These are phyloP conservation scores for Claviceps maximensis DNA, from an alignment of 2,329 filamentous ascomycete genomes.

Conservation along the genomic window DNA sequence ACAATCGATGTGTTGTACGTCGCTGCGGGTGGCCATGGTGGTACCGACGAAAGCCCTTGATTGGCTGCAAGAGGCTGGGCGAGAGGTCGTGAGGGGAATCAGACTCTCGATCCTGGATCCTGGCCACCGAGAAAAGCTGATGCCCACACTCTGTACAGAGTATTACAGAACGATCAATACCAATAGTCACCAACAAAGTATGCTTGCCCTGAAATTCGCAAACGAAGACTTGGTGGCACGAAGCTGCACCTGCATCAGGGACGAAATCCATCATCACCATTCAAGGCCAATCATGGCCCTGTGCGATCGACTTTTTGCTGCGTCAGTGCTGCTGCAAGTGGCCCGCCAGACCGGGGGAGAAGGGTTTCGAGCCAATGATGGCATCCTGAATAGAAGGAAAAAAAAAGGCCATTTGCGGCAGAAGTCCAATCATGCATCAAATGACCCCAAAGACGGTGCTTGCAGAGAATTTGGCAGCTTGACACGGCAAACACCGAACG, in stretches of 20 bases:
- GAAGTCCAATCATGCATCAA: neutral
- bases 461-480: neutral
- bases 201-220: neutral
- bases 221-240: neutral
- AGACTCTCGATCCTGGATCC: neutral
- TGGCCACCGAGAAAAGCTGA: neutral
- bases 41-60: neutral
- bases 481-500: neutral
- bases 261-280: neutral
- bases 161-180: neutral
- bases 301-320: neutral
- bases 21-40: neutral
- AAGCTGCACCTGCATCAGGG: neutral
- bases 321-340: neutral
- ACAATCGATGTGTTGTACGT: neutral
- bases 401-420: neutral
- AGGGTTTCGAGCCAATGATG: neutral
- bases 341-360: neutral
- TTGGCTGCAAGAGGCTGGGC: neutral
- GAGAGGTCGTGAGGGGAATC: neutral
- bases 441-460: neutral
- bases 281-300: neutral
- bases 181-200: neutral
- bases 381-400: neutral
- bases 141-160: neutral